Base-by-base conservation (phyloP, 805 yeast genomes). In the Sungouiella thailandica region DNA sequence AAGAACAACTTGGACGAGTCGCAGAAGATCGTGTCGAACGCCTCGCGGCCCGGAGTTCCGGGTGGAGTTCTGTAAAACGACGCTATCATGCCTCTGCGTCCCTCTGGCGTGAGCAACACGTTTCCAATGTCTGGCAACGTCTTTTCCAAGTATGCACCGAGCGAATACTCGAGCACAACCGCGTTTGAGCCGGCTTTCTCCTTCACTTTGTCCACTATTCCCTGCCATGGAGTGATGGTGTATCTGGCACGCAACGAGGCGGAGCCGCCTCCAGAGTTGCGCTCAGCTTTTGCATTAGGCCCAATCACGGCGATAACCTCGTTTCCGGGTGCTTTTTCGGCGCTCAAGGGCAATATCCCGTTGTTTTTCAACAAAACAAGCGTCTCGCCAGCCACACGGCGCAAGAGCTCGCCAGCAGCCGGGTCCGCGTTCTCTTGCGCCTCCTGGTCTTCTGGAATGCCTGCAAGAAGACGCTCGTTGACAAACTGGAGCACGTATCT, bases 211-310 rank as follows among this genome's bases (percentile, higher is more conserved):
- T 52, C 38, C 9, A 50, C 41, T 36, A 76, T 68, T 13, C 73
- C 78, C 10, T 73, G 70, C 32, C 52, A 65, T 2, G 78, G 78
- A 11, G 76, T 55, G 9, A 72, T 59, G n/a, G 65, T 60, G 52
- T 76, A 72, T 44, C 72, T 64, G 4, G 78, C 69, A 8, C 57
- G 50, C 43, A 74, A 55, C 9, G 76, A 62, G 20, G 83, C 81
- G n/a, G 81, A 76, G 10, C 84, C 84, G 39, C 83, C 83, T 36
- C 84, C 83, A 8, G 75, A 70, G 41, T 61, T 67, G 25, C 68
- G 61, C 14, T 73, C 60, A 23, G 54, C 56, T 41, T 62, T 72
- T 14, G 74, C 82, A 41, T 73, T 76, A 23, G 82, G 82, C 3
- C 84, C 85, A 46, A 78, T 72, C 20, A 78, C 69, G 2, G 76